Base-by-base conservation (phyloP, 768 basidiomycete genomes). In the Mycena alexandri region DNA sequence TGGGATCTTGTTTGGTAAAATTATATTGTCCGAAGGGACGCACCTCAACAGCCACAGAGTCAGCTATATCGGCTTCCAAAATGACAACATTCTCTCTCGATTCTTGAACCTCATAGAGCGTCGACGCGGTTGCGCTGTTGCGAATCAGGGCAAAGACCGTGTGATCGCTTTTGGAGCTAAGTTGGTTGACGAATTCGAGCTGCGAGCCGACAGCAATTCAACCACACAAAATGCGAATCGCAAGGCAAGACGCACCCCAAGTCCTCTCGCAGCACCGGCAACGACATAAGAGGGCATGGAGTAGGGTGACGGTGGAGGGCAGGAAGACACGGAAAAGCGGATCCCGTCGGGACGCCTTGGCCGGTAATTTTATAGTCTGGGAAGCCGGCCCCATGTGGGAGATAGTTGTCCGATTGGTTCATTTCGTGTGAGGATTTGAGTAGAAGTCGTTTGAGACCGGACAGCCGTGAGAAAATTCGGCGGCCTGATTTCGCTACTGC, bases 151-250 rank as follows among this genome's bases (percentile, higher is more conserved):
- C 63, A 44, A 65, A 65, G 38, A 65, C 63, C n/a, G 47, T 65
- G 63, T 65, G 58, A 42, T 65, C 48, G 55, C 22, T 57, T 41
- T 58, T 51, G 63, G 63, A 57, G 58, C 63, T 65, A 56, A 65
- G 63, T 52, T 65, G 63, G 43, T 57, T 57, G 63, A 65, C 56
- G 56, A 65, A 65, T 65, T 65, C 63, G 63, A 65, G 58, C 63
- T 65, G 50, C 16, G 42, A 47, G 36, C 42, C 61, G 34, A 56
- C 22, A 56, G 53, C 21, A 16, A 48, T 56, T 56, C 38, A 56
- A 55, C 54, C 53, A 56, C 46, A 48, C 62, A 48, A 56, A 50
- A 63, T 63, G 34, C 46, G 54, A 50, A 41, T 56, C 44, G 44
- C 1, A 56, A 56, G 36, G 42, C 43, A 63, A 48, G 62, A 63